Evolutionary conservation across 305 asterid genomes (phyloP).

Genomic region (Fraxinus albicans): DNA sequence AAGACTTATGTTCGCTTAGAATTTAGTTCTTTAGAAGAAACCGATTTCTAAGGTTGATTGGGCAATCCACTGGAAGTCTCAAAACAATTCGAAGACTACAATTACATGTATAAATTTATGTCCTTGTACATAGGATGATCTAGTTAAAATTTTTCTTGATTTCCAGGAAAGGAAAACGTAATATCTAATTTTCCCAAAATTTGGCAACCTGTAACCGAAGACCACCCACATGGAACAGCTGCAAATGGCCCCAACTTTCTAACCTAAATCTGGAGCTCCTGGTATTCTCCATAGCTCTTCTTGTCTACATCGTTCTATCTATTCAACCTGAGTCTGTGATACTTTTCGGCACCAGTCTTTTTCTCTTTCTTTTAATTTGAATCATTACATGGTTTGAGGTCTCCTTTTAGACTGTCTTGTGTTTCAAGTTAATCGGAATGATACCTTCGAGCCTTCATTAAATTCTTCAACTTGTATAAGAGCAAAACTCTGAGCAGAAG

Average conservation of each 20-base stretch:
- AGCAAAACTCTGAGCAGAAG: not conserved
- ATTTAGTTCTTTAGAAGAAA: not conserved
- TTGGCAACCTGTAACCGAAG: not conserved
- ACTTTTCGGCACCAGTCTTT: not conserved
- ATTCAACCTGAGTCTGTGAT: not conserved
- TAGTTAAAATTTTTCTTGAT: not conserved
- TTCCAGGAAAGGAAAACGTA: not conserved
- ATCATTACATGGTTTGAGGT: not conserved
- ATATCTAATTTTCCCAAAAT: not conserved
- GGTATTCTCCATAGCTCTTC: not conserved
- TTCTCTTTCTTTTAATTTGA: not conserved
- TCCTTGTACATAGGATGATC: not conserved
- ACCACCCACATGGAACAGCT: not conserved
- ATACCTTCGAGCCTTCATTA: not conserved
- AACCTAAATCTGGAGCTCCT: not conserved
- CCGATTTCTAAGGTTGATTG: not conserved
- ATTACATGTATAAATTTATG: not conserved
- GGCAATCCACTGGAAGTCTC: not conserved
- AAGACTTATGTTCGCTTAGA: not conserved
- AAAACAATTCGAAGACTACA: not conserved
- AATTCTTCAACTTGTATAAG: not conserved
- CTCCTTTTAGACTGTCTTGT: not conserved
- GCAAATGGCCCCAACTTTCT: not conserved
- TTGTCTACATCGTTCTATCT: not conserved
- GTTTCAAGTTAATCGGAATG: too few species aligned